A percentile compares a stretch with the other conserved stretches of the same genome.
Conservation (phyloP, 495 filamentous ascomycete genomes). For the Evernia prunastri region DNA sequence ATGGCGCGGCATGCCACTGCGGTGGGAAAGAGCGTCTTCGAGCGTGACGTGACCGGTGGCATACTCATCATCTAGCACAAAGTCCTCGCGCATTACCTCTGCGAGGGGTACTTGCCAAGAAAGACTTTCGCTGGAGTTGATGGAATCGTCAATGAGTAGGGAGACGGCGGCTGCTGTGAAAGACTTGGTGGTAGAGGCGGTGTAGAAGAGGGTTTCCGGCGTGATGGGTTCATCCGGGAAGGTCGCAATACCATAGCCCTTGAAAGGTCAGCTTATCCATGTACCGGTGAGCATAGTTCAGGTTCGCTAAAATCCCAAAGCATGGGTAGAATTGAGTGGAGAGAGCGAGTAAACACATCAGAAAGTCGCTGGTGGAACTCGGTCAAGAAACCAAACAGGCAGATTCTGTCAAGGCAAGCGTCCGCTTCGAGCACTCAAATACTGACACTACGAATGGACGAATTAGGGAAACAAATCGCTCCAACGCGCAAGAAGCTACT, state of each 20-base stretch:
- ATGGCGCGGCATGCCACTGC: constrained; percentile 44
- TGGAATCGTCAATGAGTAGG: constrained; percentile 39
- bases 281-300: neutral
- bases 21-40: constrained; percentile 47
- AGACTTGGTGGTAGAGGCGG: constrained; percentile 50
- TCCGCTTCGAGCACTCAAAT: no score
- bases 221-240: constrained; percentile 39
- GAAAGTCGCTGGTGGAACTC: no score
- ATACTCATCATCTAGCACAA: constrained; percentile 43
- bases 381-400: no score
- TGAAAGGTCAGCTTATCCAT: constrained; percentile 5
- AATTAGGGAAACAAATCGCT: no score
- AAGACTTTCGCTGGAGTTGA: constrained; percentile 30
- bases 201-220: constrained; percentile 38
- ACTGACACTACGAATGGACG: no score
- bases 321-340: neutral
- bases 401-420: no score
- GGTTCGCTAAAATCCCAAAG: neutral
- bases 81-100: constrained; percentile 46
- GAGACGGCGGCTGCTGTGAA: constrained; percentile 48
- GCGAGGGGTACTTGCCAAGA: constrained; percentile 45
- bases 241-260: constrained; percentile 49
- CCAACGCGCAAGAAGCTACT: no score
- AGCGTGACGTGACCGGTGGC: constrained; percentile 42
- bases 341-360: neutral